Percentiles rank a stretch among this genome's conserved stretches.
Conservation (phyloP, 768 basidiomycete species). For the Mycena latifolia region DNA sequence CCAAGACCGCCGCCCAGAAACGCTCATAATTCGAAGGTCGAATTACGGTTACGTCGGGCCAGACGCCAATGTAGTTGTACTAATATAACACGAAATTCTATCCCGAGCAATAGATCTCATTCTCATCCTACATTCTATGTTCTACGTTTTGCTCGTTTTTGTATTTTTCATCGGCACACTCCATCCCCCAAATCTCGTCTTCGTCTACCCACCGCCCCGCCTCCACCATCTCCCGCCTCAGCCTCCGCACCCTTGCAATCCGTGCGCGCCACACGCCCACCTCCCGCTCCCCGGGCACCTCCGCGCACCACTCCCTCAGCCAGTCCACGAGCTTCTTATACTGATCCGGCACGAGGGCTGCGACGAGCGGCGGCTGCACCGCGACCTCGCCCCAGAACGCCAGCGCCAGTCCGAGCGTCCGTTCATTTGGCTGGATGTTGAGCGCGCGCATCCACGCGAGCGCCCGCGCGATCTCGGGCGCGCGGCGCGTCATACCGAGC, state of each 20-base stretch:
- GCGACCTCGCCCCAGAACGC: constrained; percentile 82
- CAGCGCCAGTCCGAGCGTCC: constrained; percentile 71
- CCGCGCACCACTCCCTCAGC: constrained; percentile 65
- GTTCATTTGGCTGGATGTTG: constrained; percentile 61
- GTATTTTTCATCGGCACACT: too few relatives aligned
- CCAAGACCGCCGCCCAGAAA: constrained; percentile 55
- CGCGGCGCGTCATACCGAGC: constrained; percentile 62
- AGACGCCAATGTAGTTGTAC: constrained; percentile 13
- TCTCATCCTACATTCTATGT: not conserved
- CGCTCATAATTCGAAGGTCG: constrained; percentile 36
- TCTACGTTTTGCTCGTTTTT: too few relatives aligned
- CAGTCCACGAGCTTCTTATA: constrained; percentile 62
- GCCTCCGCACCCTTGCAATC: constrained; percentile 48
- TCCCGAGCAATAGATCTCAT: not conserved
- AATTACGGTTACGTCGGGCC: too few relatives aligned
- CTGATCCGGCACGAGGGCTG: constrained; percentile 54
- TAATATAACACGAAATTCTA: not conserved
- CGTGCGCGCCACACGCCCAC: constrained; percentile 49
- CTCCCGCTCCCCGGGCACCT: constrained; percentile 55
- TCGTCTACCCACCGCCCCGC: constrained; percentile 34
- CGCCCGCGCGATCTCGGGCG: constrained; percentile 72
- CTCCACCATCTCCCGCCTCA: constrained; percentile 35
- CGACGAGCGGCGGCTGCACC: constrained; percentile 69
- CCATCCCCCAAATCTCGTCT: constrained; percentile 8
- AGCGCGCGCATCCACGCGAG: constrained; percentile 83